A percentile compares a stretch with the other conserved stretches of the same genome.
phyloP scores from a whole-genome alignment of 176 grass and related monocot genomes.

The Elaeis guineensis region DNA sequence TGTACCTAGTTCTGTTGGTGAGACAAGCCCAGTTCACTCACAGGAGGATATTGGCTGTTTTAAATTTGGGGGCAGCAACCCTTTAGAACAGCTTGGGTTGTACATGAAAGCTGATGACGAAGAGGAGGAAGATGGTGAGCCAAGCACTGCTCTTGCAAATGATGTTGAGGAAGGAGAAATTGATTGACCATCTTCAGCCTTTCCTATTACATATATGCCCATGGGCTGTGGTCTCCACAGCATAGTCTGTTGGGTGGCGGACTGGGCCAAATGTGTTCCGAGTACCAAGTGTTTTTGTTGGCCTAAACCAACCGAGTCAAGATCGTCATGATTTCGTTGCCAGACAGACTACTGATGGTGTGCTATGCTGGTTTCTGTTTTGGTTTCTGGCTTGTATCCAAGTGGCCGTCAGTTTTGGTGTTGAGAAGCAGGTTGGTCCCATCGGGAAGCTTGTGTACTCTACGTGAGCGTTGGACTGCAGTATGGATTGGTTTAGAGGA shows the following conservation, averaged over 20 bases:
- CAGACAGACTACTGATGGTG: too few relatives aligned
- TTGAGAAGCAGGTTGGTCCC: too few relatives aligned
- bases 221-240: too few relatives aligned
- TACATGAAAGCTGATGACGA: slow-evolving; percentile 90
- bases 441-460: too few relatives aligned
- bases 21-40: slow-evolving; percentile 50
- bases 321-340: too few relatives aligned
- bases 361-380: background rate
- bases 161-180: slow-evolving; percentile 93
- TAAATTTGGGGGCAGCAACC: slow-evolving; percentile 56
- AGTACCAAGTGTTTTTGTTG: too few relatives aligned
- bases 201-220: slow-evolving; percentile 3
- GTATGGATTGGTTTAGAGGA: background rate
- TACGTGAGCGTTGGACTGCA: too few relatives aligned
- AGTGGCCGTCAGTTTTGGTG: background rate
- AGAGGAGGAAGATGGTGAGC: slow-evolving; percentile 67
- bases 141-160: slow-evolving; percentile 20
- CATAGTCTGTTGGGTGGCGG: too few relatives aligned
- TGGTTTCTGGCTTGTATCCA: background rate
- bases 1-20: slow-evolving; percentile 54
- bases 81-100: slow-evolving; percentile 74
- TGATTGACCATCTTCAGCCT: slow-evolving; percentile 42
- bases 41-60: slow-evolving; percentile 62
- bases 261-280: too few relatives aligned
- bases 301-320: too few relatives aligned